Conservation (phyloP, 2,329 filamentous ascomycete species). For the Claviceps arundinis region DNA sequence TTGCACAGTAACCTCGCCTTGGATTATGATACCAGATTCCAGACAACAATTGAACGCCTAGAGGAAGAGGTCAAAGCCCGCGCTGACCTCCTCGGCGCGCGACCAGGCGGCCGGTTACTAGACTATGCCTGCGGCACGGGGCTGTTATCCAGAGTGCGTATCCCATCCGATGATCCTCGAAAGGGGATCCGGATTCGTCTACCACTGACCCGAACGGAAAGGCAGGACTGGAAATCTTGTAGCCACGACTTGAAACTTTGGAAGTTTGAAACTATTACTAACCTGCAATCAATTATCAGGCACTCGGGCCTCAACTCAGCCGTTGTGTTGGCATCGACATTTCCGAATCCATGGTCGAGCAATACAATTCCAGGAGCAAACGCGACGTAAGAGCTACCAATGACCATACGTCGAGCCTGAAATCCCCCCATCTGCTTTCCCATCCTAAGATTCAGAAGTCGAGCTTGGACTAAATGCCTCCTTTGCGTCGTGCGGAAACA, state of each 20-base stretch:
- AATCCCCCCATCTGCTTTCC: too few relatives aligned
- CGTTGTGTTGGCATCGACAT: slow-evolving; percentile 57
- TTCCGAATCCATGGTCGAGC: slow-evolving; percentile 54
- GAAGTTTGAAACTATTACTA: too few relatives aligned
- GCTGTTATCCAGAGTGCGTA: slow-evolving; percentile 36
- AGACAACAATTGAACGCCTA: slow-evolving; percentile 39
- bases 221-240: too few relatives aligned
- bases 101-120: slow-evolving; percentile 38
- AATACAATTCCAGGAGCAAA: slow-evolving; percentile 49
- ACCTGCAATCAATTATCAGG: slow-evolving; percentile 9
- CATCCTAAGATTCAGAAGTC: too few relatives aligned
- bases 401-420: background rate
- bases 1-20: slow-evolving; percentile 16
- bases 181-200: too few relatives aligned
- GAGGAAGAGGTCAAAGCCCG: slow-evolving; percentile 37
- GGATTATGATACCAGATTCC: slow-evolving; percentile 37
- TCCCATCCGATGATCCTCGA: too few relatives aligned
- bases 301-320: slow-evolving; percentile 21
- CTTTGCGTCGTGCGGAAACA: slow-evolving; percentile 9
- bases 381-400: slow-evolving; percentile 30
- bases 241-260: too few relatives aligned
- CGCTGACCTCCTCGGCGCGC: slow-evolving; percentile 47
- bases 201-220: too few relatives aligned
- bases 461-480: too few relatives aligned
- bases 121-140: slow-evolving; percentile 71